Evolutionary conservation across 2,329 filamentous ascomycete genomes (phyloP), one percentile per base, ranked within the genome.

Genomic region (Stemphylium vesicarium): DNA sequence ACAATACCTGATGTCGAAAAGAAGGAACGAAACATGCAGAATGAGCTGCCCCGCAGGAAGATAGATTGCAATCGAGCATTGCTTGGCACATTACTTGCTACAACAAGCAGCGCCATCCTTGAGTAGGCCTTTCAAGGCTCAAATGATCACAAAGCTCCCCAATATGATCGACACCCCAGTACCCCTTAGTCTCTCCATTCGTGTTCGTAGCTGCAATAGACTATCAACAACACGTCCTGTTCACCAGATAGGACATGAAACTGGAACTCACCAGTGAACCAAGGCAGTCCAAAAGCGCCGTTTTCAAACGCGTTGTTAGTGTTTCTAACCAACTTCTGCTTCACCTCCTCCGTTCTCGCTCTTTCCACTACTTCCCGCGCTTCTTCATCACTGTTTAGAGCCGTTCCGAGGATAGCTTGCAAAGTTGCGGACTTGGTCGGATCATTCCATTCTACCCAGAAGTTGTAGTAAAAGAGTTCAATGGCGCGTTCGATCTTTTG

Each of bases 121-220:
- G 74, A 8, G 68, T 64, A 33, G 70, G 69, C 40, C 69, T 71
- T 31, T 85, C 79, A 52, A 87, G 60, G 2, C 78, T 81, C 54
- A 87, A 60, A 66, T 82, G 81, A 50, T 82, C 78, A 36, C 77
- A 75, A 2, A 87, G 74, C 63, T 82, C 80, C 1, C 81, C 84
- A 37, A 88, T 59, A 69, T 86, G 84, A 74, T 87, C 85, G 15
- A 87, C 79, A 0, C 85, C 85, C 82, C 83, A 88, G 63, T 83
- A 87, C 0, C 72, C 72, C 58, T 87, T 83, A 32, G 70, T 84
- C 63, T 81, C 71, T 0, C 84, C 84, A 44, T 81, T 73, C 6
- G 69, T 48, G 68, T 86, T 84, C 42, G 79, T 83, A 48, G 83
- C 84, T 69, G 77, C 4, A 31, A 2, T 12, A 31, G 5, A 43